Conservation (phyloP, 163 green algal genomes). For the Scenedesmus sp. region DNA sequence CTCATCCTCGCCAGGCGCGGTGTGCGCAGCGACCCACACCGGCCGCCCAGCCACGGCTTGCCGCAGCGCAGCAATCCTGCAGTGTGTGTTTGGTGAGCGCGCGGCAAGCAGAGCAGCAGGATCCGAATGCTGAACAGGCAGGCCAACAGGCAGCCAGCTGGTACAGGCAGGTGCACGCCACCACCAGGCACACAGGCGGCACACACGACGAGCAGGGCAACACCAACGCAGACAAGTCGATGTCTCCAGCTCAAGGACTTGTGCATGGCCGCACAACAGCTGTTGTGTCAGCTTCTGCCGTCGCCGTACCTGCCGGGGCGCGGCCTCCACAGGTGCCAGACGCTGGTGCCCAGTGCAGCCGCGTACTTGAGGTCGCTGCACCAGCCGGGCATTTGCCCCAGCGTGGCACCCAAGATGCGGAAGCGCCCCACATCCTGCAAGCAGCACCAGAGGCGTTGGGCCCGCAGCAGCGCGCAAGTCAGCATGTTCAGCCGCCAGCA, state of each 20-base stretch:
- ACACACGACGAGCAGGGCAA: not conserved
- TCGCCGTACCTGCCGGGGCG: not conserved
- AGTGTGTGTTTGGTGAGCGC: not conserved
- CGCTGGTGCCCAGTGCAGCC: conserved; percentile 63
- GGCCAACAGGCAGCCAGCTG: not conserved
- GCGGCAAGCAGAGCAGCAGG: not conserved
- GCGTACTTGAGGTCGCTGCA: conserved; percentile 79
- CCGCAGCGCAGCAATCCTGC: conserved; percentile 47
- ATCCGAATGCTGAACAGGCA: not conserved
- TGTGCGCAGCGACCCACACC: conserved; percentile 75
- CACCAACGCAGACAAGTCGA: not conserved
- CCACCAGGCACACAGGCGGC: not conserved
- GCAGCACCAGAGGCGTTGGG: not conserved
- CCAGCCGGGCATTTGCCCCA: conserved; percentile 80
- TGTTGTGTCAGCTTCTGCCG: no score
- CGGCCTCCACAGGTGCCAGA: conserved; percentile 63
- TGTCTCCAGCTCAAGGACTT: no score
- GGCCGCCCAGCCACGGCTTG: conserved; percentile 59
- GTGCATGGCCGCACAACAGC: conserved; percentile 6
- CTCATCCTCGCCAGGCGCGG: conserved; percentile 66
- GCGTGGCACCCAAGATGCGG: conserved; percentile 74
- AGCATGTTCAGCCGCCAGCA: no score
- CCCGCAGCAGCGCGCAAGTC: not conserved
- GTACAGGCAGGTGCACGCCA: no score
- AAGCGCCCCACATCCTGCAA: conserved; percentile 77